Evolutionary conservation across 176 grass and related monocot genomes (phyloP), one percentile per base, ranked within the genome.

Genomic region (Ensete glaucum): DNA sequence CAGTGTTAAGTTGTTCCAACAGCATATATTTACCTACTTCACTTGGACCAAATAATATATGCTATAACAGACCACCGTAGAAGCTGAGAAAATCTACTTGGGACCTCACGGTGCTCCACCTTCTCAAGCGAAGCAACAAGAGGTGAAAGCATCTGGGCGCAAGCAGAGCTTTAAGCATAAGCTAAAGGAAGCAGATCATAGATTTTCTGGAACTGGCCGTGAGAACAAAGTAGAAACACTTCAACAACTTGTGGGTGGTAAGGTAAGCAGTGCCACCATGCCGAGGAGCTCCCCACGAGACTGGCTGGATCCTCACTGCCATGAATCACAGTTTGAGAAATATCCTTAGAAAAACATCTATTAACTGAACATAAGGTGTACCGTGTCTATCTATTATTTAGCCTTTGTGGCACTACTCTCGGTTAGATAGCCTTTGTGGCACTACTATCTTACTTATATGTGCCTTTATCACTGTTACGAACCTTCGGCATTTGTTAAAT

Each of bases 91-190:
- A 73, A 84, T 96, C 21, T 92, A 96, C 83, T 83, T 96, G 21
- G 93, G 89, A 73, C 93, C 93, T 51, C 93, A 96, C 83, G 87
- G 93, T 3, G 93, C 89, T 58, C 85, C 89, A 0, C 87, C 85
- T 74, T 82, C 86, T 62, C 81, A 81, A 80, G 81, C 69, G 3
- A 96, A 96, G 85, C 88, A 86, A 75, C 80, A 84, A 85, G 93
- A 80, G n/a, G 71, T 81, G 16, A 66, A 79, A 53, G 56, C 29
- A 14, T 55, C 78, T 50, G 73, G 77, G 54, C 62, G 52, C 52
- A 83, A 85, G 63, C 71, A 65, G 64, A 84, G 83, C 9, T 84
- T 84, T 9, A 96, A 90, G 82, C 84, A 84, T 72, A 96, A 92
- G 72, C 69, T 50, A 22, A 90, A 74, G 76, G 88, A 96, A 64